Conservation (phyloP, 495 filamentous ascomycete species). For the Copromyces sp. region DNA sequence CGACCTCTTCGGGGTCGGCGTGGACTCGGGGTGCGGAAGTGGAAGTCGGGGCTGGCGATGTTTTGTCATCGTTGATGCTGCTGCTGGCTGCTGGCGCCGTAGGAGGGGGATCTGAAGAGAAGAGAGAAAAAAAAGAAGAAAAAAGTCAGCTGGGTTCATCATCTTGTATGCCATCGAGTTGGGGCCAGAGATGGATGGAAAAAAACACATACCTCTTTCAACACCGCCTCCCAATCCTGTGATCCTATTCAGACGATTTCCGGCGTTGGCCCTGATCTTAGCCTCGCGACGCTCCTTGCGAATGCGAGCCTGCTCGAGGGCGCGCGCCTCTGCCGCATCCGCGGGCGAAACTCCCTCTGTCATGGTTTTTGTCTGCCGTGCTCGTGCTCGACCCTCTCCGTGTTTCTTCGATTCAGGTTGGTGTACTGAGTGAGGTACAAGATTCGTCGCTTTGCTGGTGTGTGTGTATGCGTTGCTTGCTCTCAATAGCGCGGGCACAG, state of each 20-base stretch:
- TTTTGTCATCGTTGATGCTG: constrained; percentile 6
- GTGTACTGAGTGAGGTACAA: not conserved
- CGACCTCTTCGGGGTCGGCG: constrained; percentile 62
- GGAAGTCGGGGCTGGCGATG: not conserved
- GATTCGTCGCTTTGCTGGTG: not conserved
- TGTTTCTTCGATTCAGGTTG: not conserved
- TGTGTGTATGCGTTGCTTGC: not conserved
- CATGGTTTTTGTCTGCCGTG: constrained; percentile 9
- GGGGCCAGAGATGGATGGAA: not conserved
- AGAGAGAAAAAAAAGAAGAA: not conserved
- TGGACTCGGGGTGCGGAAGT: constrained; percentile 15
- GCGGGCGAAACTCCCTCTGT: constrained; percentile 20
- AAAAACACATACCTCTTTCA: constrained; percentile 29
- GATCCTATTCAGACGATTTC: constrained; percentile 73
- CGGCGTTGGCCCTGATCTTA: constrained; percentile 76
- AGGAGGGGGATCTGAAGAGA: constrained; percentile 1
- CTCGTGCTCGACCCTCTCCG: not conserved
- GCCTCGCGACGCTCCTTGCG: constrained; percentile 86
- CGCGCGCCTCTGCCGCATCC: constrained; percentile 47
- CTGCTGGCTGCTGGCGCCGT: constrained; percentile 5
- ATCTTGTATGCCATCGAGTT: not conserved
- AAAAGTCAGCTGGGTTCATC: not conserved
- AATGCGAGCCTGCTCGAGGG: constrained; percentile 66
- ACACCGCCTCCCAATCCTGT: constrained; percentile 63
- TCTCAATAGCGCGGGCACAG: not conserved